phyloP scores from a whole-genome alignment of 768 basidiomycete species.

The Cyclocybe aegerita region DNA sequence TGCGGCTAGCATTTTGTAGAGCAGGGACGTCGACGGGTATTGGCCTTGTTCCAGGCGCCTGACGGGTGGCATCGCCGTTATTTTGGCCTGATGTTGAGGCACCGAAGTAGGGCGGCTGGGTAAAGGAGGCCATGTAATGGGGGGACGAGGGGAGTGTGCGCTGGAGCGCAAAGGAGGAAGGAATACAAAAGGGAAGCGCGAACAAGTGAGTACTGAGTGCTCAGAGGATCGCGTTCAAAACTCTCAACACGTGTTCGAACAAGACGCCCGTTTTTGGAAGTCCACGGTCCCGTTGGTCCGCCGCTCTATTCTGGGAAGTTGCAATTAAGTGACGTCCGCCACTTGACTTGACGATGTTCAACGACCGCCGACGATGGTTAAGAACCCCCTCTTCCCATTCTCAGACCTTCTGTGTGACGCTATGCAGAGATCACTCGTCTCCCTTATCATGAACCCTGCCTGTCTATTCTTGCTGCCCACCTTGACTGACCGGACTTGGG shows the following conservation, averaged over 20 bases:
- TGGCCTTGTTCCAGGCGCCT: conserved; percentile 27
- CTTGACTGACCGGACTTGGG: conserved; percentile 28
- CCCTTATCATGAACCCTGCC: conserved; percentile 13
- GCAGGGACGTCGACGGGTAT: conserved; percentile 56
- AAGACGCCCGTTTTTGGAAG: conserved; percentile 1
- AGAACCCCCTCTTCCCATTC: conserved; percentile 8
- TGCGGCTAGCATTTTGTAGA: conserved; percentile 64
- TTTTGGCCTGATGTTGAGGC: conserved; percentile 16
- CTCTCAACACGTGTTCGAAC: conserved; percentile 23
- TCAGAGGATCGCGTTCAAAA: conserved; percentile 25
- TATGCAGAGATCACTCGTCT: conserved; percentile 18
- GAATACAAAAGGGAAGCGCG: conserved; percentile 10
- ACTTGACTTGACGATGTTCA: background rate
- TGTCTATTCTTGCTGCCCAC: conserved; percentile 30
- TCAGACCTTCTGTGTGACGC: background rate
- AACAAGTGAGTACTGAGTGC: conserved; percentile 4
- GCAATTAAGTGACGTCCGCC: background rate
- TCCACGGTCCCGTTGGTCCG: conserved; percentile 1
- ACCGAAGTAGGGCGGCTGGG: conserved; percentile 15
- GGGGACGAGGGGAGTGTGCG: background rate
- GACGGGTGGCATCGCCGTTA: conserved; percentile 18
- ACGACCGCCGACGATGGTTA: background rate
- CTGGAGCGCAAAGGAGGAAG: conserved; percentile 1
- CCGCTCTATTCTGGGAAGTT: background rate
- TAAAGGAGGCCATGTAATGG: conserved; percentile 15